Evolutionary conservation across 2,329 filamentous ascomycete species (phyloP), one percentile per base, ranked within the genome.

Genomic region (Erysiphe pulchra): DNA sequence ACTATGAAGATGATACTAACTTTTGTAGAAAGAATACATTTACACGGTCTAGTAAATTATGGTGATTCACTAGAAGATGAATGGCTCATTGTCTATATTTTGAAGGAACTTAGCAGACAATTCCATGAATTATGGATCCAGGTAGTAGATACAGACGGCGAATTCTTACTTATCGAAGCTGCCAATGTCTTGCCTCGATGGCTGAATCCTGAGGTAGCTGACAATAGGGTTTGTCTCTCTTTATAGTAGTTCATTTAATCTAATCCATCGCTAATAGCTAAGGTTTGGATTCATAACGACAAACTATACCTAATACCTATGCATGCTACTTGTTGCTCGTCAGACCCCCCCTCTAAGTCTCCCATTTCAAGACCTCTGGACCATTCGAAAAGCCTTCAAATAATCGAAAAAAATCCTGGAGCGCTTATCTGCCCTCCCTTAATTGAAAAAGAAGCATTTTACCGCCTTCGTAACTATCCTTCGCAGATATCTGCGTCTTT

Each of bases 31-130:
- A 56, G 73, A 9, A 57, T 66, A n/a, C 75, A 77, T 50, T 69
- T 98, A 6, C 71, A 74, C 50, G 87, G 87, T 17, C 66, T 68
- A 45, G 90, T 84, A 0, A 81, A 87, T 58, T 95, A 85, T 55
- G 86, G 87, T 9, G 92, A 98, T 61, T 90, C 85, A 0, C 77
- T 95, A 4, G 87, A 93, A 56, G 90, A 98, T 55, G 92, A 98
- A 64, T 98, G 90, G 92, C 71, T 95, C 6, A 77, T 95, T 48
- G 86, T 95, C 17, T 93, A 86, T 62, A 64, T 95, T 5, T 66
- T 98, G 30, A 75, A 81, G 40, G 79, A 92, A 61, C 63, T 95
- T 53, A 86, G 78, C 53, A 80, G 69, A 53, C 67, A 70, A 34
- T 81, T 81, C 54, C 65, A 73, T 4, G 68, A 79, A 48, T 66